Percentiles rank a stretch among this genome's conserved stretches.
Conservation (phyloP, 495 filamentous ascomycete species). For the Penicillium cataractarum region DNA sequence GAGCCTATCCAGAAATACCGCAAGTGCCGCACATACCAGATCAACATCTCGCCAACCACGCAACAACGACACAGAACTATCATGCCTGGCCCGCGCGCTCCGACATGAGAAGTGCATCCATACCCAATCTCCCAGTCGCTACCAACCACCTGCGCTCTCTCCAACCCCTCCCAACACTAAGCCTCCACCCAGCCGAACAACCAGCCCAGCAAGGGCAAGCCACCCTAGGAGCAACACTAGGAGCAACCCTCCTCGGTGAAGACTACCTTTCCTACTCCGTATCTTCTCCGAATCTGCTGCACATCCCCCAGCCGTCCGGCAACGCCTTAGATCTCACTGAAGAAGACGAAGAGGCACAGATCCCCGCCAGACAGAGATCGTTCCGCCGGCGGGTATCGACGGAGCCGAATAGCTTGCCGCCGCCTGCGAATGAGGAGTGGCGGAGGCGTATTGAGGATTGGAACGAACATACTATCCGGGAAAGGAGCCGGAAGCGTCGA, state of each 20-base stretch:
- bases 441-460: constrained; percentile 48
- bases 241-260: constrained; percentile 29
- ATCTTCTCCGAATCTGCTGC: constrained; percentile 46
- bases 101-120: constrained; percentile 4
- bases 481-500: constrained; percentile 38
- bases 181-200: constrained; percentile 25
- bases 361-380: constrained; percentile 25
- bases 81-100: constrained; percentile 3
- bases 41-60: constrained; percentile 3
- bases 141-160: constrained; percentile 12
- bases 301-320: constrained; percentile 26
- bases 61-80: background rate
- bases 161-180: constrained; percentile 20
- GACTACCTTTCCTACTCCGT: constrained; percentile 40
- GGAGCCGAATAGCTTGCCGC: constrained; percentile 39
- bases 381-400: constrained; percentile 43
- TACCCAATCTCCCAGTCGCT: constrained; percentile 12
- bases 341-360: constrained; percentile 29
- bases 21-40: constrained; percentile 5
- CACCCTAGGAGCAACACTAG: constrained; percentile 23
- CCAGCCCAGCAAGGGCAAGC: constrained; percentile 8
- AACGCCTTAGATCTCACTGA: constrained; percentile 23
- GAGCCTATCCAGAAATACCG: background rate
- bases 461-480: constrained; percentile 49
- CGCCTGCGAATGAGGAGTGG: constrained; percentile 44